These are phyloP conservation scores for Thermothielavioides terrestris DNA, from an alignment of 495 filamentous ascomycete species.

Conservation along the genomic window DNA sequence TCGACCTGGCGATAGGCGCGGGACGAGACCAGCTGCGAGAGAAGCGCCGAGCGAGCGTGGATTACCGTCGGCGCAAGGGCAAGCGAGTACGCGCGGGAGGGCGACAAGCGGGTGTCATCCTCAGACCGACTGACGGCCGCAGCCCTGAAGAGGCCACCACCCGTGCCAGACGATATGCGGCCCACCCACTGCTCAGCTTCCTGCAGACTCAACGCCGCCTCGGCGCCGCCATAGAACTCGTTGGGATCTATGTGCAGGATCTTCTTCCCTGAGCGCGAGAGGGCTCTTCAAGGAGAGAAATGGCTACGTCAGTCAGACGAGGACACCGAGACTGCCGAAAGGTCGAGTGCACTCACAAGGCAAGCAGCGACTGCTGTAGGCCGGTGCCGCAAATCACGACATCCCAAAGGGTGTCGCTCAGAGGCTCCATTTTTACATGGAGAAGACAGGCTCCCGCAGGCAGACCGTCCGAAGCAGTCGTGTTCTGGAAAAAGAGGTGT, in stretches of 20 bases:
- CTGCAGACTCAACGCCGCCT: slow-evolving; percentile 79
- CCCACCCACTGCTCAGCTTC: slow-evolving; percentile 69
- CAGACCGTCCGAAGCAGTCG: slow-evolving; percentile 19
- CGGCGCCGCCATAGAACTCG: slow-evolving; percentile 75
- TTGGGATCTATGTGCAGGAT: slow-evolving; percentile 86
- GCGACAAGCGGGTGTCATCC: slow-evolving; percentile 40
- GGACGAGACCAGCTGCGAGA: slow-evolving; percentile 74
- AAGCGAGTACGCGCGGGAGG: slow-evolving; percentile 72
- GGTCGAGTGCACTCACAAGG: slow-evolving; percentile 61
- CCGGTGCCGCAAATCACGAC: slow-evolving; percentile 86
- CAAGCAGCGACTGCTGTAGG: slow-evolving; percentile 80
- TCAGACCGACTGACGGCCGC: slow-evolving; percentile 21
- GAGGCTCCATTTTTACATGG: slow-evolving; percentile 59
- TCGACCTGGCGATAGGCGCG: slow-evolving; percentile 82
- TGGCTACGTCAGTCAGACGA: slow-evolving; percentile 58
- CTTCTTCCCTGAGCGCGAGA: slow-evolving; percentile 85
- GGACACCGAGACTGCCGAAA: slow-evolving; percentile 4
- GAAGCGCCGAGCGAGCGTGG: slow-evolving; percentile 68
- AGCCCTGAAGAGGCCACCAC: slow-evolving; percentile 14
- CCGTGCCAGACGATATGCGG: slow-evolving; percentile 5
- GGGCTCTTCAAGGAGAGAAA: slow-evolving; percentile 56
- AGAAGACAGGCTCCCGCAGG: slow-evolving; percentile 4
- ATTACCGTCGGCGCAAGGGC: slow-evolving; percentile 80
- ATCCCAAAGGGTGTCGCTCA: slow-evolving; percentile 80
- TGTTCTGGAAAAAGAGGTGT: background rate